Base-by-base conservation (phyloP, 352 stramenopile genomes). In the Peronosclerospora sorghi region DNA sequence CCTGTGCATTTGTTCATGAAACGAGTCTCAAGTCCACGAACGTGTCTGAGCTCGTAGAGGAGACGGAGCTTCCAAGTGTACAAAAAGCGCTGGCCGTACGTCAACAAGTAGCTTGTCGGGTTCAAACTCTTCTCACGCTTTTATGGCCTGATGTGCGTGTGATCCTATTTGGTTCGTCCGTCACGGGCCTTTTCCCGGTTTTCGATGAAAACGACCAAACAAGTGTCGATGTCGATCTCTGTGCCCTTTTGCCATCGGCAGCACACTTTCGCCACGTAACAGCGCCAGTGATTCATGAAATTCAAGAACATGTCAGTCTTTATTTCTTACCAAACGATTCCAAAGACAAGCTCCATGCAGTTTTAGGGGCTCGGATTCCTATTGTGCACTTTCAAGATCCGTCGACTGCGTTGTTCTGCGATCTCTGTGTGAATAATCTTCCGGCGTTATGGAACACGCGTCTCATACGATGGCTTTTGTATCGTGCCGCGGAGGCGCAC, bases 361-460 rank as follows among this genome's bases (percentile, higher is more conserved):
- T 68, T 7, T 62, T 52, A 1, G 8, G 56, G 13, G 78, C 78
- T 10, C 79, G 79, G 12, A 62, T 91, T 13, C 79, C 79, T 9
- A 84, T 90, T 41, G 64, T 85, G 9, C 68, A 79, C 24, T 82
- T 66, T 34, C 53, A 32, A 9, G 74, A 87, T 20, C 41, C 68
- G 10, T 21, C 27, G 10, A 64, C 61, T 0, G 24, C 44, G 0
- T 32, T 89, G 9, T 52, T 59, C 21, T 86, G 77, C 30, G 79
- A 92, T 36, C 39, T 92, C 4, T 89, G 73, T 23, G 56, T 92
- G 38, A 92, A 92, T 53, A 92, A 92, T 48, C 18, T 81, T n/a
- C 37, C 79, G 3, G 76, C 79, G 13, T 45, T 92, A 8, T 92
- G 73, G 74, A 92, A 92, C 53, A 83, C 76, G 15, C 57, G 69